These are phyloP conservation scores for Fremontodendron californicum DNA, from an alignment of 345 rosid species.

Conservation along the genomic window DNA sequence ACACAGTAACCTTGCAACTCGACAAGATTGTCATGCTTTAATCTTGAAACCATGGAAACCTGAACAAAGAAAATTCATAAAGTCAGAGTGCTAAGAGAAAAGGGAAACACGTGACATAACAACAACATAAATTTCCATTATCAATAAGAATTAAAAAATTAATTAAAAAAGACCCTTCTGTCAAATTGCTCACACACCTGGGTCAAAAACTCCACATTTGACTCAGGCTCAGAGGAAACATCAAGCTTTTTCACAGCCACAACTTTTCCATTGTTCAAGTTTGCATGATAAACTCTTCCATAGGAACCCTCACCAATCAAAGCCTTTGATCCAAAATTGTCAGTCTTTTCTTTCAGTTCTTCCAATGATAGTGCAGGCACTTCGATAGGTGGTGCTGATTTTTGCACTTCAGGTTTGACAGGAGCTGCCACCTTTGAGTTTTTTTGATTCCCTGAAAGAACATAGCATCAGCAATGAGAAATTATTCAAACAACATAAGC, in stretches of 20 bases:
- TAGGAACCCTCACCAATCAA: conserved; percentile 98
- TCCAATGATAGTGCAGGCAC: conserved; percentile 78
- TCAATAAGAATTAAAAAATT: not conserved
- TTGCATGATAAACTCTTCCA: conserved; percentile 91
- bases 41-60: conserved; percentile 83
- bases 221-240: conserved; percentile 66
- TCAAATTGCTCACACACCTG: conserved; percentile 49
- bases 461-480: not conserved
- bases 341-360: conserved; percentile 86
- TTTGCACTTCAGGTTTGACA: conserved; percentile 52
- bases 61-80: conserved; percentile 17
- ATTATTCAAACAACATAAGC: not conserved
- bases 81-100: not conserved
- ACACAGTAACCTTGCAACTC: conserved; percentile 89
- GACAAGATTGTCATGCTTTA: conserved; percentile 79
- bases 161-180: not conserved
- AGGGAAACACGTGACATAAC: not conserved
- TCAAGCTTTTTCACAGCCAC: conserved; percentile 96
- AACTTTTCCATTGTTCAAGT: conserved; percentile 53
- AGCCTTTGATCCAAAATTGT: conserved; percentile 88
- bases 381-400: conserved; percentile 73
- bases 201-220: conserved; percentile 74
- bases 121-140: not conserved
- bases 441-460: conserved; percentile 51
- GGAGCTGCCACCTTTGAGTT: conserved; percentile 52